Evolutionary conservation across 345 rosid species (phyloP), one percentile per base, ranked within the genome.

Genomic region (Pistacia atlantica): DNA sequence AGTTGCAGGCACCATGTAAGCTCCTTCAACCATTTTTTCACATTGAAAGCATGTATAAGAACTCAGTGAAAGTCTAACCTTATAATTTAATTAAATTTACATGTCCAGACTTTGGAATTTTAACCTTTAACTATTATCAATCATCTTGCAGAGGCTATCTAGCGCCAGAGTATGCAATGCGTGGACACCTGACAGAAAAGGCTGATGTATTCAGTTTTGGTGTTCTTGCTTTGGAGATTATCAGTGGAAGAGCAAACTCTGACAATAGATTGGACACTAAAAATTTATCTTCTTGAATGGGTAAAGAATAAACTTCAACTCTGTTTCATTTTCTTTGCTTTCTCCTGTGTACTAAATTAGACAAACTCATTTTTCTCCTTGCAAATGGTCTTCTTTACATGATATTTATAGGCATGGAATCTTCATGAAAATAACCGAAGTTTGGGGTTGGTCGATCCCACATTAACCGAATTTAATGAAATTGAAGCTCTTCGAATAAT

Each of bases 151-250:
- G 84, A 49, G 83, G 85, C 45, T 85, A 82, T 54, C 75, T 85
- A 82, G 86, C 86, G 16, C 86, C 86, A 0, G 88, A 85, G 69
- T 85, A 85, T 52, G 88, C 84, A 38, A 67, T 82, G 78, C 69
- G 75, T 2, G 88, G 86, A 45, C 71, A 82, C 66, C 38, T 85
- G 42, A 75, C 86, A 9, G 79, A 80, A 12, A 85, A 85, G 45
- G 84, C 80, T 5, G 88, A 84, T 22, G 75, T 84, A 11, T 84
- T 81, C 35, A 77, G 87, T 66, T 84, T 79, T 45, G 85, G 87
- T 4, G 31, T 84, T 9, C 83, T 81, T 17, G 77, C 80, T 1
- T 46, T 84, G 54, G 87, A 82, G 67, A 64, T 82, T 28, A 74
- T 84, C 51, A 54, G 57, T 37, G 83, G 87, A 62, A n/a, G 46